A percentile compares a stretch with the other conserved stretches of the same genome.
These are phyloP conservation scores for Botrytis paeoniae DNA, from an alignment of 2,329 filamentous ascomycete species.

Conservation along the genomic window DNA sequence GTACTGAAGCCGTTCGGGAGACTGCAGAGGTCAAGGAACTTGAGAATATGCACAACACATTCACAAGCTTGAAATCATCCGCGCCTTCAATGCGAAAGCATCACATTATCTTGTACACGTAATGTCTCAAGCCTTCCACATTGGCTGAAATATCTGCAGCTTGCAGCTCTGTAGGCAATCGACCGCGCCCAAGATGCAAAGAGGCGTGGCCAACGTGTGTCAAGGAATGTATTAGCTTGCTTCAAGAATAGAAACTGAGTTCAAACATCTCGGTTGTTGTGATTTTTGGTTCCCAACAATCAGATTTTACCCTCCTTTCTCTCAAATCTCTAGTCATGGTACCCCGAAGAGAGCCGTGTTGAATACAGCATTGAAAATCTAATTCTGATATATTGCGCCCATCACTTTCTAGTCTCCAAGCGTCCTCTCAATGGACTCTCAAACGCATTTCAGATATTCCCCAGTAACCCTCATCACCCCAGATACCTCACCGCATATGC, in stretches of 20 bases:
- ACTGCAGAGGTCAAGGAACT: not conserved
- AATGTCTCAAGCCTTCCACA: not conserved
- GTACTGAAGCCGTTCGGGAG: not conserved
- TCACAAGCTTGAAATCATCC: not conserved
- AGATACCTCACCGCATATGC: not conserved
- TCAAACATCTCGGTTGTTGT: too few relatives aligned
- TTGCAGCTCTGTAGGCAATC: not conserved
- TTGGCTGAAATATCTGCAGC: not conserved
- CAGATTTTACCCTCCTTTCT: fast-evolving
- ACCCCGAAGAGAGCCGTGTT: not conserved
- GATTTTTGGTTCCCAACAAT: not conserved
- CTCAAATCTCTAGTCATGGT: not conserved
- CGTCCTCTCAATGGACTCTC: not conserved
- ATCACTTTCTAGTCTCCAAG: not conserved
- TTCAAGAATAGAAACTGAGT: not conserved
- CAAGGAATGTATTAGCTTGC: not conserved
- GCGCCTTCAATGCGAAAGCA: not conserved
- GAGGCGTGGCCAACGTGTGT: not conserved
- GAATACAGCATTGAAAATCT: not conserved
- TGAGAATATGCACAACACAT: not conserved
- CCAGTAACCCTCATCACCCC: not conserved
- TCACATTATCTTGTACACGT: not conserved
- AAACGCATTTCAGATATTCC: fast-evolving
- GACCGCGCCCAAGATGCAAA: not conserved
- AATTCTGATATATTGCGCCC: not conserved